Evolutionary conservation across 2,329 filamentous ascomycete species (phyloP), one percentile per base, ranked within the genome.

Genomic region (Bipolaris victoriae): DNA sequence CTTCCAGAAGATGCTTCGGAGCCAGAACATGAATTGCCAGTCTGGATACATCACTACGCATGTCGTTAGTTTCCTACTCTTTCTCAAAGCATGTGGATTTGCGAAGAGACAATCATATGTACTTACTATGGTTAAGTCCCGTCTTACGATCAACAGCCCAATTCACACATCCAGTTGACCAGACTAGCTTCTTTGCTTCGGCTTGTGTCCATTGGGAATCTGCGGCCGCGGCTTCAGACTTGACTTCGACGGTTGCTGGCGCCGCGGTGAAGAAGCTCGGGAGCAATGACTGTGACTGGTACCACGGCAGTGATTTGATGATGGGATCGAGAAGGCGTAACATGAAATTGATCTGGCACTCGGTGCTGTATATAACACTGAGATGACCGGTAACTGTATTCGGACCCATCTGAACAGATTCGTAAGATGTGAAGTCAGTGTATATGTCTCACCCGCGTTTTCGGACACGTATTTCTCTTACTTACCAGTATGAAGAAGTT

Each of bases 341-440:
- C 16, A 73, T 72, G 58, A 81, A 81, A 64, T 82, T 82, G 51
- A 84, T 81, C 55, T 84, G 81, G 61, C 81, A 83, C 62, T 84
- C 82, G 0, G 79, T 78, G 0, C 80, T 80, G 64, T 80, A 83
- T 18, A 83, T 80, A 3, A 83, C 81, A 0, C 77, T 81, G 0
- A 82, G 67, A 60, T 84, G 82, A 0, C 82, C 82, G 0, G 79
- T 83, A 2, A 80, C 71, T 0, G 78, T 81, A 61, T 81, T 81
- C 10, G 62, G 62, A 0, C 60, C 67, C 62, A 70, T 68, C 26
- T 26, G 7, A 7, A 7, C 26, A 9, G 6, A 24, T 24, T 24
- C 22, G 22, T 24, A 24, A 24, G 22, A 7, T 24, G 22, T 24
- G 22, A 24, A 24, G 22, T 24, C 22, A 24, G 22, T 24, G 20